Conservation (phyloP, 208 protist species). For the Acanthamoeba culbertsoni region DNA sequence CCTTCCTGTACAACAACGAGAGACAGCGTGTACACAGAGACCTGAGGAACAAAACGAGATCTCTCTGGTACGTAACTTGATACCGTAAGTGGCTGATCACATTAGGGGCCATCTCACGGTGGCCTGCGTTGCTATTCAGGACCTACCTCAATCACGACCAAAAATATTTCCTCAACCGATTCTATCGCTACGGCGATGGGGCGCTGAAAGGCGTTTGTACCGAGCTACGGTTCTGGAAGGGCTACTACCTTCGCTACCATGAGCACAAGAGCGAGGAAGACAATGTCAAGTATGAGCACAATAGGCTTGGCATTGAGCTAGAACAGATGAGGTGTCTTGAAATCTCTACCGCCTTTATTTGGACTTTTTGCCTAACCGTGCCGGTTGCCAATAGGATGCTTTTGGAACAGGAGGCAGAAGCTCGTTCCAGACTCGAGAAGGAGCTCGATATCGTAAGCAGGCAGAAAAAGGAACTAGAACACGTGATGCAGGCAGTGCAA, state of each 20-base stretch:
- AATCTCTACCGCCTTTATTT: no score
- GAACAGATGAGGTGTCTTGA: neutral
- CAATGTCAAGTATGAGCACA: conserved; percentile 53
- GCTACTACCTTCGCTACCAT: conserved; percentile 60
- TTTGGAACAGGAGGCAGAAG: neutral
- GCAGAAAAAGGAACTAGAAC: conserved; percentile 42
- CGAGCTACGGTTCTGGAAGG: conserved; percentile 34
- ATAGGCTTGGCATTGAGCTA: neutral
- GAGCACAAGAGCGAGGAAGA: conserved; percentile 18
- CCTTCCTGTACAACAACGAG: conserved; percentile 66
- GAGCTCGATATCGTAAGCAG: neutral
- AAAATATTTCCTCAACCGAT: conserved; percentile 34
- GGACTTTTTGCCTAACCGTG: neutral
- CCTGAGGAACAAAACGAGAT: conserved; percentile 48
- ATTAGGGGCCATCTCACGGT: neutral
- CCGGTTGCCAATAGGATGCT: neutral
- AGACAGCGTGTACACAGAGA: conserved; percentile 25
- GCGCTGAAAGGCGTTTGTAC: neutral
- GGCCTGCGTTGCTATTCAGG: neutral
- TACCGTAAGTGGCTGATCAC: neutral
- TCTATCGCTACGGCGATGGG: neutral
- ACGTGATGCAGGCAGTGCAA: conserved; percentile 51
- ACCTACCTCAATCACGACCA: conserved; percentile 45
- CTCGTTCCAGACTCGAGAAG: neutral
- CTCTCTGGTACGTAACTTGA: conserved; percentile 17